These are phyloP conservation scores for Suillus subalutaceus DNA, from an alignment of 768 basidiomycete species.

Conservation along the genomic window DNA sequence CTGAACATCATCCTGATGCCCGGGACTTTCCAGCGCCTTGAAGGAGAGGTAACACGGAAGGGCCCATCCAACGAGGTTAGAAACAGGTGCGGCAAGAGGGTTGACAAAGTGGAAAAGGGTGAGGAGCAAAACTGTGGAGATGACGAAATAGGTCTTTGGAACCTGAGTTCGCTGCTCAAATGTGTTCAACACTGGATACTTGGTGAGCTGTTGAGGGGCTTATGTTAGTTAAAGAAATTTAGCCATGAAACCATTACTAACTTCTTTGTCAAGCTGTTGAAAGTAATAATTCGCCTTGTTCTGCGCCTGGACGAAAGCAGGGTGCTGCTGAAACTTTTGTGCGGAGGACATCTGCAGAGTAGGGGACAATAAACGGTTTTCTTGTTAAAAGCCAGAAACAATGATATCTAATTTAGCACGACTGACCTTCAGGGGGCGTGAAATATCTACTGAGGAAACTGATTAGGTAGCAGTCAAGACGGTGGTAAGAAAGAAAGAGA, in stretches of 20 bases:
- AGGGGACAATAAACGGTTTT: constrained; percentile 18
- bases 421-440: constrained; percentile 17
- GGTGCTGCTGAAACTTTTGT: constrained; percentile 87
- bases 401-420: constrained; percentile 4
- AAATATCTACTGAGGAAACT: constrained; percentile 17
- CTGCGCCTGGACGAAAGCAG: constrained; percentile 81
- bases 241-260: constrained; percentile 36
- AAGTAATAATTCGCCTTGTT: constrained; percentile 82
- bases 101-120: constrained; percentile 83
- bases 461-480: constrained; percentile 16
- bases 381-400: not conserved
- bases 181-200: constrained; percentile 83
- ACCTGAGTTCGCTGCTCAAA: constrained; percentile 90
- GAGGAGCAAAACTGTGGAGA: constrained; percentile 70
- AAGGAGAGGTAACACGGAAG: constrained; percentile 95
- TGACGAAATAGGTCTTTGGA: constrained; percentile 88
- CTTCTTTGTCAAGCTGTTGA: constrained; percentile 96
- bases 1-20: constrained; percentile 83
- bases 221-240: constrained; percentile 8
- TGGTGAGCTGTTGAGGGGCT: constrained; percentile 59
- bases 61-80: constrained; percentile 93
- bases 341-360: constrained; percentile 68
- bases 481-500: constrained; percentile 28
- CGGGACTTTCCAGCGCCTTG: constrained; percentile 90
- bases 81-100: constrained; percentile 88